Conservation (phyloP, 2,329 filamentous ascomycete species). For the Cytospora mali region DNA sequence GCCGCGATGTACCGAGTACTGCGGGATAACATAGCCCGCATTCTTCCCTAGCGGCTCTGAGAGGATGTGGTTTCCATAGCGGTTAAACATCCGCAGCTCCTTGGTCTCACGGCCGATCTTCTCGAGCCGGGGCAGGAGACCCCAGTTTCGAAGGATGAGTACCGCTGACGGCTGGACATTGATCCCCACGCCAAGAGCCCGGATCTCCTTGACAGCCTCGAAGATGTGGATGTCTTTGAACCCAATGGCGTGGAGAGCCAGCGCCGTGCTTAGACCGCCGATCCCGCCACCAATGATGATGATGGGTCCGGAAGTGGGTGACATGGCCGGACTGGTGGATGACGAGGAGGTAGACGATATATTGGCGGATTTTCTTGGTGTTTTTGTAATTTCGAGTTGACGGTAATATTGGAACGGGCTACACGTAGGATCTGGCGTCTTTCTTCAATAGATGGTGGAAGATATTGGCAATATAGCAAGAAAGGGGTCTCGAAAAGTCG, state of each 20-base stretch:
- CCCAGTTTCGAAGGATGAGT: constrained; percentile 46
- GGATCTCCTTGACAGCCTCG: constrained; percentile 45
- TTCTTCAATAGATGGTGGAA: no score
- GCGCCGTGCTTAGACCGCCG: constrained; percentile 34
- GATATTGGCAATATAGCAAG: no score
- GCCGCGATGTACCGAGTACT: constrained; percentile 49
- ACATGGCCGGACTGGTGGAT: no score
- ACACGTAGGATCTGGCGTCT: no score
- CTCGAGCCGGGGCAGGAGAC: constrained; percentile 43
- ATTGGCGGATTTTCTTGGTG: no score
- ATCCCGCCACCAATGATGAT: constrained; percentile 38
- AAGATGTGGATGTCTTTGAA: constrained; percentile 47
- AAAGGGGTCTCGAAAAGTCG: no score
- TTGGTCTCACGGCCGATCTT: constrained; percentile 44
- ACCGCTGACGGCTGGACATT: constrained; percentile 50
- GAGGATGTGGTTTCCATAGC: constrained; percentile 46
- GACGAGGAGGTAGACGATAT: no score
- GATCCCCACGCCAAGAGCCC: constrained; percentile 48
- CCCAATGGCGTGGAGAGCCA: constrained; percentile 36
- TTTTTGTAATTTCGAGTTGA: no score
- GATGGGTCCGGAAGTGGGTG: constrained; percentile 18
- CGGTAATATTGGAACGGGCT: no score
- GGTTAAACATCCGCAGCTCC: constrained; percentile 49
- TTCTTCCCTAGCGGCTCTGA: constrained; percentile 44
- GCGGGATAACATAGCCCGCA: constrained; percentile 46